Base-by-base conservation (phyloP, 1,139 yeast genomes). In the Diutina scorzettiae region DNA sequence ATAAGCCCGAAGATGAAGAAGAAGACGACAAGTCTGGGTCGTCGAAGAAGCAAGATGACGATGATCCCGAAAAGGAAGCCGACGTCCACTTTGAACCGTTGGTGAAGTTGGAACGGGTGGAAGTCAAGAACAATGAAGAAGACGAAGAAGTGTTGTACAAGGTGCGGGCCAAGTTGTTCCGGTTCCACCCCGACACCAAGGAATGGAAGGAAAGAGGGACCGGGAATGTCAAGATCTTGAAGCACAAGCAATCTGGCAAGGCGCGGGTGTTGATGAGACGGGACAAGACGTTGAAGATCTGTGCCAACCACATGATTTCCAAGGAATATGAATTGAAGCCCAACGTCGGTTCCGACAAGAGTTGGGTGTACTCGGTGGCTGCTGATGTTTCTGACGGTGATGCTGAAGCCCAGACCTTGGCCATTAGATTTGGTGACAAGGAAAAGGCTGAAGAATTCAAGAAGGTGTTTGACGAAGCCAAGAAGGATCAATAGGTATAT, bases 201-300 rank as follows among this genome's bases (percentile, higher is more conserved):
- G 98, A 91, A 68, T 91, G 99, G 98, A 91, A 93, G 66, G 99
- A 93, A 72, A 84, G 98, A 71, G 98, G 98, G 53, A 87, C 96
- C 39, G 99, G 98, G 55, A 98, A 91, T 59, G 96, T 89, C 55
- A 86, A 89, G 67, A 86, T 91, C 64, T 77, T 91, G 61, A 76
- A 91, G 69, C 96, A 89, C 70, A 86, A 85, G 66, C 68, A 68
- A 48, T 69, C 86, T 45, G 73, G 76, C 45, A 89, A 85, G 69
- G 84, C 83, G 49, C 81, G 98, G 69, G 66, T 91, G 51, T 73
- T 91, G 60, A 91, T 91, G 98, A 85, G 98, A 76, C 86, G 98
- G 70, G 98, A 91, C 70, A 91, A 91, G 73, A 91, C 97, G 45
- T 76, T 89, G 60, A 91, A 91, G 75, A 82, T 93, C 57, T 91